A percentile compares a stretch with the other conserved stretches of the same genome.
Conservation (phyloP, 176 grass and related monocot species). For the Musa beccarii region DNA sequence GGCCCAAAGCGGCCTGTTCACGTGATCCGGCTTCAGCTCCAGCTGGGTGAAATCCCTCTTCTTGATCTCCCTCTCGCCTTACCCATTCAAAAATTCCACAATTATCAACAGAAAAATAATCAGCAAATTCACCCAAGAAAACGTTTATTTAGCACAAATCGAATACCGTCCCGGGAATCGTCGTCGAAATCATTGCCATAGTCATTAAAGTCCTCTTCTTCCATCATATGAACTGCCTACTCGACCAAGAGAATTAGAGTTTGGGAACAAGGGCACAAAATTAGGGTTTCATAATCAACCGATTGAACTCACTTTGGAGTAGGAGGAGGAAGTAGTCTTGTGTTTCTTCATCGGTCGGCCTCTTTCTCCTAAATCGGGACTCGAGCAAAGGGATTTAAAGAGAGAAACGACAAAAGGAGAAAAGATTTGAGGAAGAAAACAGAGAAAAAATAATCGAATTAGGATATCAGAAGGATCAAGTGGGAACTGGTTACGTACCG, state of each 20-base stretch:
- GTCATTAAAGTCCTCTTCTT: constrained; percentile 56
- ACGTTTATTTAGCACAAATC: background rate
- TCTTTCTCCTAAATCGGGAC: constrained; percentile 44
- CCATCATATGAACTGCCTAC: constrained; percentile 36
- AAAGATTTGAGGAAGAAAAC: background rate
- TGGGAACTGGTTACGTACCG: background rate
- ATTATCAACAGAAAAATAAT: background rate
- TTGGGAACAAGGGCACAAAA: background rate
- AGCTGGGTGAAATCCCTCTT: constrained; percentile 93
- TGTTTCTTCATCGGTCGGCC: constrained; percentile 49
- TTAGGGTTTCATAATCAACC: background rate
- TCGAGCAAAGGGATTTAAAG: background rate
- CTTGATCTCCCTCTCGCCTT: constrained; percentile 44
- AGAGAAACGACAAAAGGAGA: background rate
- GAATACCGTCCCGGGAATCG: constrained; percentile 59
- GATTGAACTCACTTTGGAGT: constrained; percentile 26
- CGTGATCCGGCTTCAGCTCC: constrained; percentile 74
- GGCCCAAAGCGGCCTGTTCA: constrained; percentile 78
- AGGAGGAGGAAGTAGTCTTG: constrained; percentile 36
- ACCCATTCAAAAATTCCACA: background rate
- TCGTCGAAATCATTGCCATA: constrained; percentile 69
- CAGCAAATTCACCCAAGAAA: background rate
- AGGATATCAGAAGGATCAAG: background rate
- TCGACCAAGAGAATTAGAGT: background rate
- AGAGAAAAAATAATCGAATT: background rate